phyloP scores from a whole-genome alignment of 2,329 filamentous ascomycete species.

The Aspergillus spinulosporus region DNA sequence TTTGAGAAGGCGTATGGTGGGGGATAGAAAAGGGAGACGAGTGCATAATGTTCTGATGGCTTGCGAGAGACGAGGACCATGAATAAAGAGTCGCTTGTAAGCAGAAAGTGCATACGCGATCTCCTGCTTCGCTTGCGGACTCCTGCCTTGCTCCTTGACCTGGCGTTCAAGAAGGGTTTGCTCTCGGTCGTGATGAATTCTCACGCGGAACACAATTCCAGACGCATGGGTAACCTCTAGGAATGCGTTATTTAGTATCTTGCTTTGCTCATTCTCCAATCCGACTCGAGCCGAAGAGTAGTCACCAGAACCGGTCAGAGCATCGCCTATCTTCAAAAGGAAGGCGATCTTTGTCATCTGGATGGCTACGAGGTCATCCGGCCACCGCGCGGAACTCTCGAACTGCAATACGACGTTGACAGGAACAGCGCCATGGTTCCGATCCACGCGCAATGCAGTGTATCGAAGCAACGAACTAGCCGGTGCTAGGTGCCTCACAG shows the following conservation, averaged over 20 bases:
- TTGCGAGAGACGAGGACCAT: slow-evolving; percentile 76
- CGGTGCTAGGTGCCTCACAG: slow-evolving; percentile 75
- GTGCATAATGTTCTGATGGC: slow-evolving; percentile 78
- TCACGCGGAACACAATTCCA: slow-evolving; percentile 75
- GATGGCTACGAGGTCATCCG: slow-evolving; percentile 84
- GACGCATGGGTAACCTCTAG: slow-evolving; percentile 75
- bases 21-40: slow-evolving; percentile 74
- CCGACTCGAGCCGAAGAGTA: slow-evolving; percentile 70
- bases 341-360: slow-evolving; percentile 94
- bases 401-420: slow-evolving; percentile 86
- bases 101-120: slow-evolving; percentile 67
- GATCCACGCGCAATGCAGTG: slow-evolving; percentile 50
- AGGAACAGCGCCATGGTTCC: slow-evolving; percentile 44
- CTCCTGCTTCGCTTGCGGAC: slow-evolving; percentile 66
- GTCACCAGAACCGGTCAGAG: slow-evolving; percentile 64
- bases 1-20: slow-evolving; percentile 81
- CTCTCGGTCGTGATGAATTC: slow-evolving; percentile 87
- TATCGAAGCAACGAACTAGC: slow-evolving; percentile 73
- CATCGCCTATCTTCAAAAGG: slow-evolving; percentile 68
- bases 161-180: slow-evolving; percentile 76
- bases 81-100: slow-evolving; percentile 70
- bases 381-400: slow-evolving; percentile 90
- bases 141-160: slow-evolving; percentile 70
- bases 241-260: slow-evolving; percentile 74
- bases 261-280: slow-evolving; percentile 70